phyloP scores from a whole-genome alignment of 306 rosid genomes.

The Lotus japonicus region DNA sequence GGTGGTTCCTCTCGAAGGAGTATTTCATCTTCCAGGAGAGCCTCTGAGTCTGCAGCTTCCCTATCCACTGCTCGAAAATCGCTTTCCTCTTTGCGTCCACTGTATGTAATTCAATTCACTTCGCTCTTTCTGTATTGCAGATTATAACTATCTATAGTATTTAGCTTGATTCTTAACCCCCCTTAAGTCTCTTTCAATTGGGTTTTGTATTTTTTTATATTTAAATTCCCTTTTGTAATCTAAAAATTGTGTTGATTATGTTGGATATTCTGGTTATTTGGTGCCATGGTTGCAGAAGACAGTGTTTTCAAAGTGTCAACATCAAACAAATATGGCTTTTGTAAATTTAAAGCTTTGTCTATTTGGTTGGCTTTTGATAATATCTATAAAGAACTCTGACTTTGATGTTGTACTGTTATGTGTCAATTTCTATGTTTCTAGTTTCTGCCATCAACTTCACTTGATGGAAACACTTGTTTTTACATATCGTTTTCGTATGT shows the following conservation, averaged over 20 bases:
- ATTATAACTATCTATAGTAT: too few species aligned
- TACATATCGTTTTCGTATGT: background rate
- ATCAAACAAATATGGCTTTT: conserved; percentile 1
- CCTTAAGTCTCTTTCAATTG: background rate
- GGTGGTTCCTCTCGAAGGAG: conserved; percentile 79
- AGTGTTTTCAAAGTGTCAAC: background rate
- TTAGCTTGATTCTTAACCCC: too few species aligned
- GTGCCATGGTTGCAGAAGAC: conserved; percentile 6
- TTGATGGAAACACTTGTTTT: background rate
- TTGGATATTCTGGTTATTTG: background rate
- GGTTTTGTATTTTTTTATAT: background rate
- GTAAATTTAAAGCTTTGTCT: background rate
- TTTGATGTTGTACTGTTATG: too few species aligned
- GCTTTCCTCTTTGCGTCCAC: conserved; percentile 41
- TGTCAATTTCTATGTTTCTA: background rate
- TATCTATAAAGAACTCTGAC: too few species aligned
- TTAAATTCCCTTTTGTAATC: background rate
- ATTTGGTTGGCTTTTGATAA: conserved; percentile 11
- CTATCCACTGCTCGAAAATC: conserved; percentile 50
- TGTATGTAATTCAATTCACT: conserved; percentile 32
- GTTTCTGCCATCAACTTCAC: background rate
- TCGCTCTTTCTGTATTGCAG: background rate
- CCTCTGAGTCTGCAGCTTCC: conserved; percentile 38
- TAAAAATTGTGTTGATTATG: too few species aligned
- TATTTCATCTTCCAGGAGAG: conserved; percentile 45